phyloP scores from a whole-genome alignment of 192 early-diverging fungal genomes.

The Rhizophagus sp. region DNA sequence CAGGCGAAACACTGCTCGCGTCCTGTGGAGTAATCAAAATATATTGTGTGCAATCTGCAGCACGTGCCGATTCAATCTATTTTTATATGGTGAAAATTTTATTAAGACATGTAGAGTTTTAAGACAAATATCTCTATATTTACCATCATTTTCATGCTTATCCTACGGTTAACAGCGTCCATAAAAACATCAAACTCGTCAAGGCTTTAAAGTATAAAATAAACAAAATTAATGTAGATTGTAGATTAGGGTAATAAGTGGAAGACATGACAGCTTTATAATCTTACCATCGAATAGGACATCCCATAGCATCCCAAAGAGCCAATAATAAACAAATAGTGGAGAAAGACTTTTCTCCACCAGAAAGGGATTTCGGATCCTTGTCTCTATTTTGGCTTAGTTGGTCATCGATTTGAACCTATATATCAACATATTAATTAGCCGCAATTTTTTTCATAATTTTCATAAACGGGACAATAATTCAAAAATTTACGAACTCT shows the following conservation, averaged over 20 bases:
- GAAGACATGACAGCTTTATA: neutral
- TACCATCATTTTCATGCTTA: conserved; percentile 85
- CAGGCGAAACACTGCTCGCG: conserved; percentile 65
- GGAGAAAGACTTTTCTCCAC: conserved; percentile 97
- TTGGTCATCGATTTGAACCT: conserved; percentile 41
- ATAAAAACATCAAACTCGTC: conserved; percentile 99
- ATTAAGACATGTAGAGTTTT: neutral
- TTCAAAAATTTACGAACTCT: conserved; percentile 46
- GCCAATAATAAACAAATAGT: conserved; percentile 91
- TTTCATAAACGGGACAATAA: neutral
- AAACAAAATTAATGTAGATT: neutral
- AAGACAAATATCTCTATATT: neutral
- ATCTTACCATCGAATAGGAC: conserved; percentile 80
- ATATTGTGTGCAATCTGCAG: conserved; percentile 77
- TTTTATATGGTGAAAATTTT: neutral
- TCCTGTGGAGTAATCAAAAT: conserved; percentile 97
- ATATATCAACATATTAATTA: conserved; percentile 34
- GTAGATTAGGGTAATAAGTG: neutral
- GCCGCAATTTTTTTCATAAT: too few relatives aligned
- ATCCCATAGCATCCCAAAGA: conserved; percentile 91
- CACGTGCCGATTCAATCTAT: conserved; percentile 75
- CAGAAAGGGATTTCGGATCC: conserved; percentile 90
- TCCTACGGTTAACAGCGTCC: conserved; percentile 94
- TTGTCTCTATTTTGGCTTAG: conserved; percentile 58
- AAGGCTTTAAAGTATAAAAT: conserved; percentile 47